Percentiles rank a stretch among this genome's conserved stretches.
These are phyloP conservation scores for Eucalyptus cladocalyx DNA, from an alignment of 345 rosid species.

Conservation along the genomic window DNA sequence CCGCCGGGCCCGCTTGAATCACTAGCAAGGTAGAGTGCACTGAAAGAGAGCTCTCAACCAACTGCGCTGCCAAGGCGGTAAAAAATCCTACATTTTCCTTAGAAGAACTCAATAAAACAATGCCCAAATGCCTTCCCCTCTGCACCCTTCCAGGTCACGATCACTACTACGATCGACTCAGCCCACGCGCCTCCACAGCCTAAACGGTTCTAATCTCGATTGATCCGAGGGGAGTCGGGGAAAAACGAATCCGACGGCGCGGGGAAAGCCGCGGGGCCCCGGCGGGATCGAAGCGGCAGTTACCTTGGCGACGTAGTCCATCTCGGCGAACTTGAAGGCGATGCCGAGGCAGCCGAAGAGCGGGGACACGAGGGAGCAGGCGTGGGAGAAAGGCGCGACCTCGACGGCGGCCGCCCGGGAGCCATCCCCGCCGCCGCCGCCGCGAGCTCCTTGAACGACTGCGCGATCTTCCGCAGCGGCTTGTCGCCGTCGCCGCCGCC, in stretches of 20 bases:
- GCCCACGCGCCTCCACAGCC: neutral
- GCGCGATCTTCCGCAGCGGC: conserved; percentile 51
- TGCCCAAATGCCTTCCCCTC: neutral
- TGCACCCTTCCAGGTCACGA: neutral
- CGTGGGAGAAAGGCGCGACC: conserved; percentile 63
- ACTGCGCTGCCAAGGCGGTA: accelerated
- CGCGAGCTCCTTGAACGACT: conserved; percentile 55
- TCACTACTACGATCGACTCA: neutral
- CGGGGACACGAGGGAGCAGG: conserved; percentile 88
- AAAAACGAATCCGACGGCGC: neutral
- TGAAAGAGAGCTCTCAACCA: no score
- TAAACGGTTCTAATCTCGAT: neutral
- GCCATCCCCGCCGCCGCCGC: conserved; percentile 2
- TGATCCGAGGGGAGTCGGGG: neutral
- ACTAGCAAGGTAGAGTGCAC: accelerated
- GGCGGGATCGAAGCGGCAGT: neutral
- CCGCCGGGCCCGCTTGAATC: accelerated
- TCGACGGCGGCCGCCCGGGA: conserved; percentile 41
- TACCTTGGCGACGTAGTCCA: conserved; percentile 96
- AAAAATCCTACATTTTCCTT: neutral
- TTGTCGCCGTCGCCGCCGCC: conserved; percentile 20
- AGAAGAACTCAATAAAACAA: neutral
- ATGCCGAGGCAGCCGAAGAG: conserved; percentile 86
- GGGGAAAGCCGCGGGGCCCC: neutral
- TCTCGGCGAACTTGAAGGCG: conserved; percentile 94